Base-by-base conservation (phyloP, 352 stramenopile species). In the Pythium folliculosum region DNA sequence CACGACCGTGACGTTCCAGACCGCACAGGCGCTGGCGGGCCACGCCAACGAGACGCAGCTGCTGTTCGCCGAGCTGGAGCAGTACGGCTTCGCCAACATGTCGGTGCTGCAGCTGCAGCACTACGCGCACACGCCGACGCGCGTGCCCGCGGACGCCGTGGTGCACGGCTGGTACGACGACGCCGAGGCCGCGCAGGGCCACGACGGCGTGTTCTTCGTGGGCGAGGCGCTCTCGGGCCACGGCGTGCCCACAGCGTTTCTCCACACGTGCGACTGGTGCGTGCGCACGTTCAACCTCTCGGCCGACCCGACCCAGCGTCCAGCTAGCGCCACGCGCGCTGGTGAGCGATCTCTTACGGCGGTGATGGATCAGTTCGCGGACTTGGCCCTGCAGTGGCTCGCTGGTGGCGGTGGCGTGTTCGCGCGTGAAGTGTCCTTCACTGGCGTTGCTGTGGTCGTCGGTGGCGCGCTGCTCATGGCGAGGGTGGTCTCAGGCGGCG, bases 201-300 rank as follows among this genome's bases (percentile, higher is more conserved):
- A 66, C 12, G 48, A 66, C 9, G n/a, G 30, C 2, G 13, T 59
- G 14, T 66, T 52, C 49, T 66, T 66, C 35, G 17, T 66, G 5
- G 60, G 60, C 60, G 60, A 66, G 49, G 51, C 60, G 23, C 59
- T 66, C 23, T 50, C 60, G 3, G 60, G 60, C 7, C 48, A 66
- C 48, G 60, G 60, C 49, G 60, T 66, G 35, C 49, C 60, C 21
- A 66, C 60, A 12, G 50, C 37, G 32, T 66, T 59, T 51, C 38
- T 66, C n/a, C 60, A 66, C 49, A 59, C 60, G 23, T 32, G 60
- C 22, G 48, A 66, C 60, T 66, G 60, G 60, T 37, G 40, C 22
- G 22, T 37, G n/a, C 45, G 49, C 16, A 53, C 60, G 14, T 66
- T 66, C 58, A 38, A 56, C 35, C 40, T 65, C 30, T 32, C 35